These are phyloP conservation scores for Purpureocillium lavendulum DNA, from an alignment of 2,329 filamentous ascomycete genomes.

Conservation along the genomic window DNA sequence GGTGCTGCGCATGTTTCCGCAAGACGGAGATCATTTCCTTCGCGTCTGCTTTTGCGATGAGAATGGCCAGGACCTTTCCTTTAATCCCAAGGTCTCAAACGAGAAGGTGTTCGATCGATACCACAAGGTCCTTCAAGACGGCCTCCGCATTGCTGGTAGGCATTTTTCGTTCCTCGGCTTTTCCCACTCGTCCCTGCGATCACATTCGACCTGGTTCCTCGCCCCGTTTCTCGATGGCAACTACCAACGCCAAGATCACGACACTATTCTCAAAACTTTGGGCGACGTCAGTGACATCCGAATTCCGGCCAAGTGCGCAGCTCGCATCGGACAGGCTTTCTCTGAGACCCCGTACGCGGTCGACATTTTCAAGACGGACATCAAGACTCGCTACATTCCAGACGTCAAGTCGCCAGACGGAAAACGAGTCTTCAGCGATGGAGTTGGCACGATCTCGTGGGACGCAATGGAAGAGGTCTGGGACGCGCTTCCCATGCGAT, in stretches of 20 bases:
- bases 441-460: constrained; percentile 65
- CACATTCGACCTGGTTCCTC: constrained; percentile 61
- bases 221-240: constrained; percentile 34
- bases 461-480: constrained; percentile 53
- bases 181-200: constrained; percentile 68
- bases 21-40: constrained; percentile 54
- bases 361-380: constrained; percentile 28
- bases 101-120: constrained; percentile 52
- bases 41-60: constrained; percentile 70
- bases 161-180: constrained; percentile 64
- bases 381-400: constrained; percentile 24
- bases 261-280: constrained; percentile 35
- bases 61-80: constrained; percentile 54
- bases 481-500: constrained; percentile 37
- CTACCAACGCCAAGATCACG: constrained; percentile 22
- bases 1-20: constrained; percentile 57
- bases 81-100: constrained; percentile 39
- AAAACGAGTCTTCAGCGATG: constrained; percentile 64
- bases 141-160: constrained; percentile 56
- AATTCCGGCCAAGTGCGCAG: constrained; percentile 47
- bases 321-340: constrained; percentile 59
- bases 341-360: constrained; percentile 65
- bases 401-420: constrained; percentile 44
- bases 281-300: constrained; percentile 43
- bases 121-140: constrained; percentile 44